These are phyloP conservation scores for Fusarium pseudonygamai DNA, from an alignment of 2,329 filamentous ascomycete genomes.

Conservation along the genomic window DNA sequence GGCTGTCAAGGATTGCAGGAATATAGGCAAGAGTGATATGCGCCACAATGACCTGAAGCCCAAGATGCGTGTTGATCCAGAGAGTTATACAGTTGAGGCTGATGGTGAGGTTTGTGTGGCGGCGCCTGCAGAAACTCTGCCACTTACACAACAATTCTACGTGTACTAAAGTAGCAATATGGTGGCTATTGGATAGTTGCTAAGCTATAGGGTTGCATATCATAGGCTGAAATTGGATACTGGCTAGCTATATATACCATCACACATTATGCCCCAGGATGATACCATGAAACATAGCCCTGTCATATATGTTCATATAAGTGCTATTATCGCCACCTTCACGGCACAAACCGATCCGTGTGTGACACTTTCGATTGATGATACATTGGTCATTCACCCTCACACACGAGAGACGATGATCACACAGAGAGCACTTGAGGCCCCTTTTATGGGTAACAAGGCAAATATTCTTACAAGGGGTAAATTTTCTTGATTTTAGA, in stretches of 20 bases:
- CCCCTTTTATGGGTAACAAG: not conserved
- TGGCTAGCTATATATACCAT: not conserved
- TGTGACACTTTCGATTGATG: not conserved
- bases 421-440: not conserved
- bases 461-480: not conserved
- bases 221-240: not conserved
- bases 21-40: slow-evolving; percentile 86
- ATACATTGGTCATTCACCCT: not conserved
- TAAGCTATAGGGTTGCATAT: not conserved
- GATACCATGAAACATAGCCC: not conserved
- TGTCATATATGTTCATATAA: not conserved
- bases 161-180: slow-evolving; percentile 65
- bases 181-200: not conserved
- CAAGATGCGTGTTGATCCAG: slow-evolving; percentile 89
- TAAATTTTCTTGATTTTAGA: not conserved
- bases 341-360: not conserved
- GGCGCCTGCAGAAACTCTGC: slow-evolving; percentile 75
- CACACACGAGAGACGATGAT: not conserved
- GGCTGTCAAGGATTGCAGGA: slow-evolving; percentile 79
- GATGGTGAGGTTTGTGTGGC: slow-evolving; percentile 80
- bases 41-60: slow-evolving; percentile 87
- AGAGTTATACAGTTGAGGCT: slow-evolving; percentile 88
- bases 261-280: slow-evolving; percentile 3
- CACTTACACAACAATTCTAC: slow-evolving; percentile 80
- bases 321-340: not conserved